Conservation (phyloP, 495 filamentous ascomycete genomes). For the Xylona heveae region DNA sequence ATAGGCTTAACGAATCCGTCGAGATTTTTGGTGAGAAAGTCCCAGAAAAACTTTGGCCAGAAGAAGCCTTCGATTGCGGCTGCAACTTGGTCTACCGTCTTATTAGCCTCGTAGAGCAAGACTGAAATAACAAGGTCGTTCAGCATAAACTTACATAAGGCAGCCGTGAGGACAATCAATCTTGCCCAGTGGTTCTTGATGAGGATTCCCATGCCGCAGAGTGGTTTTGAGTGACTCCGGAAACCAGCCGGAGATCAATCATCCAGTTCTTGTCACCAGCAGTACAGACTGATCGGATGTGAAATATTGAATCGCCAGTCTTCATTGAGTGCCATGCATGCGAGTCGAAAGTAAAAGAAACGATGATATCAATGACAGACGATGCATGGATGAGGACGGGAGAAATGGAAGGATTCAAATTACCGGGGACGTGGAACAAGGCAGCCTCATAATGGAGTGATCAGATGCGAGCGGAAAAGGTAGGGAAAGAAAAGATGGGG, state of each 20-base stretch:
- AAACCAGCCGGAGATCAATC: too few species aligned
- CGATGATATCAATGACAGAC: too few species aligned
- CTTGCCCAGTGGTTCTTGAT: constrained; percentile 99
- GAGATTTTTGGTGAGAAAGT: constrained; percentile 82
- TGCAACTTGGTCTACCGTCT: constrained; percentile 47
- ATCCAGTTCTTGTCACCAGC: too few species aligned
- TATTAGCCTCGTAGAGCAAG: constrained; percentile 12
- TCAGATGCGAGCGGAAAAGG: too few species aligned
- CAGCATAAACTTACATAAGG: constrained; percentile 45
- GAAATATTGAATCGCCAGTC: neutral
- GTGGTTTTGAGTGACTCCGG: neutral
- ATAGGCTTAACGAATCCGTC: constrained; percentile 67
- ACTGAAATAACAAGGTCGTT: neutral
- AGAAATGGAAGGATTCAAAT: too few species aligned
- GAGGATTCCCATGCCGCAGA: constrained; percentile 57
- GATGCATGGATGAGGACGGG: too few species aligned
- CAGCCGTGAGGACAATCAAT: constrained; percentile 71
- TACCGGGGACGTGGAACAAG: too few species aligned
- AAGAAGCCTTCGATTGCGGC: constrained; percentile 76
- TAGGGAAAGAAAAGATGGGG: too few species aligned
- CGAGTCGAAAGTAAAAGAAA: too few species aligned
- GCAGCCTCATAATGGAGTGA: too few species aligned
- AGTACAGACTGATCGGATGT: too few species aligned
- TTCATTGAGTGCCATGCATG: neutral
- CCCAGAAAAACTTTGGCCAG: constrained; percentile 99